A percentile compares a stretch with the other conserved stretches of the same genome.
phyloP scores from a whole-genome alignment of 768 basidiomycete species.

The Pleurotus giganteus region DNA sequence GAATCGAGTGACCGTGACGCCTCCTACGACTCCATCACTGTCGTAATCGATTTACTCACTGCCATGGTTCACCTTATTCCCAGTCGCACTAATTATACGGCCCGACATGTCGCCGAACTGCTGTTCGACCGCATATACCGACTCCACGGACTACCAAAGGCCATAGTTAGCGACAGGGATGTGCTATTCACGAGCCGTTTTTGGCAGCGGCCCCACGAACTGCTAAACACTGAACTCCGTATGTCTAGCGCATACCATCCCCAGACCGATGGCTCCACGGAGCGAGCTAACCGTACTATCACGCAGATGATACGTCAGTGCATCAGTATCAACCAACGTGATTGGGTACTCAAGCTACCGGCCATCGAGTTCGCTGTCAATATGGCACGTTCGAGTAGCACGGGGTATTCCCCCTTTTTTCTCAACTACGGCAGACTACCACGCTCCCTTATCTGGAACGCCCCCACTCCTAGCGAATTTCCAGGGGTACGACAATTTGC shows the following conservation, averaged over 20 bases:
- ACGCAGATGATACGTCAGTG: constrained; percentile 26
- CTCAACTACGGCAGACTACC: constrained; percentile 21
- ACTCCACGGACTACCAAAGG: constrained; percentile 31
- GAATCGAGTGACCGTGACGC: constrained; percentile 16
- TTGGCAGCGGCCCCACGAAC: constrained; percentile 16
- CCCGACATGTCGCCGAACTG: constrained; percentile 17
- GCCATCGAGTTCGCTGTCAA: constrained; percentile 38
- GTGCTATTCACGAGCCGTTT: constrained; percentile 13
- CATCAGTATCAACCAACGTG: constrained; percentile 20
- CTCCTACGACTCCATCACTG: constrained; percentile 18
- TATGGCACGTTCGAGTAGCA: constrained; percentile 27
- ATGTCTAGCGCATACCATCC: constrained; percentile 26
- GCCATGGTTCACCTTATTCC: constrained; percentile 17
- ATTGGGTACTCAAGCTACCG: constrained; percentile 27
- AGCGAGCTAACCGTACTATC: constrained; percentile 28
- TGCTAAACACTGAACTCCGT: constrained; percentile 15
- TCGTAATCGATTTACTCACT: constrained; percentile 18
- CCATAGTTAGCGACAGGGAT: constrained; percentile 22
- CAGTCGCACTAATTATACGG: constrained; percentile 10
- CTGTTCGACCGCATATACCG: constrained; percentile 19
- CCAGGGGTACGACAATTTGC: constrained; percentile 24
- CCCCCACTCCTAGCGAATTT: constrained; percentile 4
- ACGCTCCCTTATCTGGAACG: constrained; percentile 18
- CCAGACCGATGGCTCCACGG: constrained; percentile 25
- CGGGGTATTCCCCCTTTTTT: constrained; percentile 35